Conservation (phyloP, 768 basidiomycete genomes). For the Lanmaoa pseudosensibilis region DNA sequence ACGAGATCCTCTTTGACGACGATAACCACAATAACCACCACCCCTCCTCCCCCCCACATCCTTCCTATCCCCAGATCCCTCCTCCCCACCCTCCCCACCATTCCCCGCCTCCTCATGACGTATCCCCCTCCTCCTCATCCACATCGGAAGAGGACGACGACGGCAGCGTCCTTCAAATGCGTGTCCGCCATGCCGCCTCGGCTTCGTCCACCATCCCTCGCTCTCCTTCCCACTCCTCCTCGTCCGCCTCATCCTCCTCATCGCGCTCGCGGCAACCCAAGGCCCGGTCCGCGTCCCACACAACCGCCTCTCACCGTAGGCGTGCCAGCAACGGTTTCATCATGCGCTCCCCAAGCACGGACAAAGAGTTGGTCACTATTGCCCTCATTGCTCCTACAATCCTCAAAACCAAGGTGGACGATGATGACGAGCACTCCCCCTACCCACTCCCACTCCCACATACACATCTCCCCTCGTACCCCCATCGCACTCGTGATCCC, state of each 20-base stretch:
- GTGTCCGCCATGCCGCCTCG: conserved; percentile 34
- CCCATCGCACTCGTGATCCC: conserved; percentile 2
- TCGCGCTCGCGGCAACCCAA: conserved; percentile 31
- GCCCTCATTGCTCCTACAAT: conserved; percentile 78
- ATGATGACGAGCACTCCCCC: conserved; percentile 38
- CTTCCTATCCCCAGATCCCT: conserved; percentile 19
- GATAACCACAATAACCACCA: conserved; percentile 27
- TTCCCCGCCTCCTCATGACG: conserved; percentile 22
- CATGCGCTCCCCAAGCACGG: conserved; percentile 32
- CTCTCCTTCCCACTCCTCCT: conserved; percentile 42
- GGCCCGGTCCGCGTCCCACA: conserved; percentile 30
- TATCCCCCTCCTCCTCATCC: conserved; percentile 33
- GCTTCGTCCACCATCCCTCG: conserved; percentile 26
- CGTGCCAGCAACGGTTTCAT: conserved; percentile 47
- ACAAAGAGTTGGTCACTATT: conserved; percentile 64
- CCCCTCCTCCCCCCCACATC: neutral
- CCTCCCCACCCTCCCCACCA: conserved; percentile 14
- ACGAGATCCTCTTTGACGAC: conserved; percentile 34
- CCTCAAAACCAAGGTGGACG: conserved; percentile 73
- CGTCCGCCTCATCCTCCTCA: conserved; percentile 24
- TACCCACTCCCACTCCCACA: conserved; percentile 14
- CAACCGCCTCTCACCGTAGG: conserved; percentile 8
- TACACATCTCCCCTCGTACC: conserved; percentile 10
- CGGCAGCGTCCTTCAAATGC: conserved; percentile 68
- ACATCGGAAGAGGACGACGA: conserved; percentile 45